Percentiles rank a stretch among this genome's conserved stretches.
Conservation (phyloP, 1,284 basidiomycete genomes). For the Apiotrichum domesticum region DNA sequence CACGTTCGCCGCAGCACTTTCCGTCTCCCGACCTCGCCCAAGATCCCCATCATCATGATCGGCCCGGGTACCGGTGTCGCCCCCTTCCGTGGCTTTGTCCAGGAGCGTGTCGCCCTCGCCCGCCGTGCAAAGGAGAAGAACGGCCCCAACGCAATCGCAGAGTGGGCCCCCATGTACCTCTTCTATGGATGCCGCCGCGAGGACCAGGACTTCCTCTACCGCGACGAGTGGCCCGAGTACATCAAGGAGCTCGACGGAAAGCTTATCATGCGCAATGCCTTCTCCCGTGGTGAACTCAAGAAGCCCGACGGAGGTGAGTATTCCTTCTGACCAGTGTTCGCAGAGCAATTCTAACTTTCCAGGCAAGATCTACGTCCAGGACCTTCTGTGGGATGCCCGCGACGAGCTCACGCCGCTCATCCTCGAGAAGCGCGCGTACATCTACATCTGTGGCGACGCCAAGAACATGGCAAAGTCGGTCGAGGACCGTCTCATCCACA, state of each 20-base stretch:
- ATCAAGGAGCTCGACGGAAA: conserved; percentile 79
- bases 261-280: conserved; percentile 78
- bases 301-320: conserved; percentile 67
- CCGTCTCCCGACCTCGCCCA: conserved; percentile 91
- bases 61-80: conserved; percentile 97
- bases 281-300: conserved; percentile 72
- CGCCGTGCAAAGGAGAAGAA: conserved; percentile 90
- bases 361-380: conserved; percentile 91
- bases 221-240: conserved; percentile 90
- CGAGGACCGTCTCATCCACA: conserved; percentile 74
- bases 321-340: conserved; percentile 11
- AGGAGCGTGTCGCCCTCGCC: conserved; percentile 92
- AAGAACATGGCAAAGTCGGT: conserved; percentile 94
- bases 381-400: conserved; percentile 80
- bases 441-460: conserved; percentile 94
- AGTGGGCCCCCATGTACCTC: conserved; percentile 90
- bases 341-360: conserved; percentile 8
- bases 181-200: conserved; percentile 93
- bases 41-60: conserved; percentile 97
- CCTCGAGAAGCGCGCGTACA: conserved; percentile 85
- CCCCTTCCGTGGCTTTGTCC: conserved; percentile 96
- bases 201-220: conserved; percentile 86
- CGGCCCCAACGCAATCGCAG: conserved; percentile 75
- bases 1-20: conserved; percentile 95
- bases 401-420: conserved; percentile 80